Conservation (phyloP, 2,329 filamentous ascomycete species). For the Claviceps pazoutovae region DNA sequence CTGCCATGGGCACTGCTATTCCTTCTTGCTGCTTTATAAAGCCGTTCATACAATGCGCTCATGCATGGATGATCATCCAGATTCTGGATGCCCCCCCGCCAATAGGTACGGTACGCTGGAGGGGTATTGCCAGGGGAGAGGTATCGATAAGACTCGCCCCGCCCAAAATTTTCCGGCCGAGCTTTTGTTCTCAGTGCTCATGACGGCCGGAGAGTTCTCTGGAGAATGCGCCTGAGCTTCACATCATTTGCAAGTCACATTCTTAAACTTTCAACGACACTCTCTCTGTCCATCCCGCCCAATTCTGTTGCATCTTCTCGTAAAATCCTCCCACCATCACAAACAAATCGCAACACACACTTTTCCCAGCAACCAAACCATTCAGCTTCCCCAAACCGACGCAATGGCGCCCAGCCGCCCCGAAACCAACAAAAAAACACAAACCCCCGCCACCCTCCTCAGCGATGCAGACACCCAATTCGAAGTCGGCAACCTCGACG, state of each 20-base stretch:
- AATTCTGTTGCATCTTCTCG: background rate
- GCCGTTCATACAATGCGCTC: background rate
- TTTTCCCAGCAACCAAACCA: background rate
- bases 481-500: constrained; percentile 27
- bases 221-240: background rate
- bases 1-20: background rate
- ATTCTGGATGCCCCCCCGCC: background rate
- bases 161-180: constrained; percentile 3
- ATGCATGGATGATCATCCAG: background rate
- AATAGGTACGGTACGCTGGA: background rate
- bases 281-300: background rate
- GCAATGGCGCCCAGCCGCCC: constrained; percentile 29
- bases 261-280: background rate
- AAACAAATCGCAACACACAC: background rate
- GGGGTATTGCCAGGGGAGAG: background rate
- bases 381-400: background rate
- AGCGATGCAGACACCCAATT: constrained; percentile 28
- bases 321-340: background rate
- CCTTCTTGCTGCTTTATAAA: background rate
- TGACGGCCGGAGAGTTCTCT: background rate
- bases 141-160: constrained; percentile 5
- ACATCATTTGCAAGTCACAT: background rate
- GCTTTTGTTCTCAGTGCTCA: background rate
- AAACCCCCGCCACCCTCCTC: constrained; percentile 18
- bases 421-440: constrained; percentile 19